Percentiles rank a stretch among this genome's conserved stretches.
These are phyloP conservation scores for Naganishia onofrii DNA, from an alignment of 768 basidiomycete genomes.

Conservation along the genomic window DNA sequence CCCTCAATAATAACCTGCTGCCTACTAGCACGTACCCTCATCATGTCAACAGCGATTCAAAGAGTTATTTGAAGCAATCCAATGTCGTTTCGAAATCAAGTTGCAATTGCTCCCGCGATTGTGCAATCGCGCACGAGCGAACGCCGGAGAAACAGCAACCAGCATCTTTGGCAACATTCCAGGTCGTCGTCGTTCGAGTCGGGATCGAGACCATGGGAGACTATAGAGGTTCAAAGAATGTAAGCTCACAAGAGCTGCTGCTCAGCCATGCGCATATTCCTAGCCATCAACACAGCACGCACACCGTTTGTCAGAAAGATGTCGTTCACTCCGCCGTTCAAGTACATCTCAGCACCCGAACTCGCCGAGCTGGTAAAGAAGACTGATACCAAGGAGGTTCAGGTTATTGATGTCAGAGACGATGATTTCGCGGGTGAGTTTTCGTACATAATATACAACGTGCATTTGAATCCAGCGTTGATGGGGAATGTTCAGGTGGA, in stretches of 20 bases:
- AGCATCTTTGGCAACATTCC: no score
- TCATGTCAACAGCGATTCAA: no score
- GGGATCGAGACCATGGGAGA: neutral
- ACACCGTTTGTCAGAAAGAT: constrained; percentile 4
- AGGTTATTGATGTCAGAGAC: constrained; percentile 48
- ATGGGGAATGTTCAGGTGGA: constrained; percentile 34
- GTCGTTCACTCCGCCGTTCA: constrained; percentile 43
- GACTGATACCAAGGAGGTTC: constrained; percentile 27
- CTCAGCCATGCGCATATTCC: neutral
- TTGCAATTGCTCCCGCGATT: constrained; percentile 11
- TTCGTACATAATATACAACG: neutral
- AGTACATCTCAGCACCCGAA: constrained; percentile 45
- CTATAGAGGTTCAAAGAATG: neutral
- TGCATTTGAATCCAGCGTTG: neutral
- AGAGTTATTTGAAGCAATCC: no score
- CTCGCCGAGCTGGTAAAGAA: constrained; percentile 46
- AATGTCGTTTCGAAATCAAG: no score
- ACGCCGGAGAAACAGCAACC: no score
- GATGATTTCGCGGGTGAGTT: constrained; percentile 43
- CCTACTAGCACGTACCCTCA: no score
- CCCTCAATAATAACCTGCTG: no score
- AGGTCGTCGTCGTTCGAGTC: no score
- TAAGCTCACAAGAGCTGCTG: neutral
- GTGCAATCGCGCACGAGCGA: no score
- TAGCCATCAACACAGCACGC: neutral